phyloP scores from a whole-genome alignment of 139 green algal genomes.

The Chlamydomonas eustigma region DNA sequence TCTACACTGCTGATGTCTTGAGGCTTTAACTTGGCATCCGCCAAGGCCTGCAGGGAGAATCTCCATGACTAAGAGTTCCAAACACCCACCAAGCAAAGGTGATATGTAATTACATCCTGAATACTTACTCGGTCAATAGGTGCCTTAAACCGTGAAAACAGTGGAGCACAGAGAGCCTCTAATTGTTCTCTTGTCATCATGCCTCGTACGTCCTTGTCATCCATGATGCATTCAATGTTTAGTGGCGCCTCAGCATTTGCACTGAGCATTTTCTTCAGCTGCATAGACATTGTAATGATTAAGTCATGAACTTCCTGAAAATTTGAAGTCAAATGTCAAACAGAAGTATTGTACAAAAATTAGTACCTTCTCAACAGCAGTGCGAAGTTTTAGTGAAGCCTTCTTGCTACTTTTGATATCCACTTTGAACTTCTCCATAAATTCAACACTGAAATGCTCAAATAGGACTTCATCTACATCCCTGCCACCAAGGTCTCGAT shows the following conservation, averaged over 20 bases:
- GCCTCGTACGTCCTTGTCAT: conserved; percentile 42
- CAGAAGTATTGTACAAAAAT: no score
- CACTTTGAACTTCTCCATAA: conserved; percentile 78
- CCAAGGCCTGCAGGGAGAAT: background rate
- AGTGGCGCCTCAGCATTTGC: conserved; percentile 85
- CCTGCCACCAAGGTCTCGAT: conserved; percentile 79
- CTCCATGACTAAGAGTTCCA: conserved; percentile 40
- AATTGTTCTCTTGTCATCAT: conserved; percentile 41
- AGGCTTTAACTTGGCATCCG: background rate
- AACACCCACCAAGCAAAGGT: conserved; percentile 61
- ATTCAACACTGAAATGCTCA: conserved; percentile 87
- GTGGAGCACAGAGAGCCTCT: conserved; percentile 67
- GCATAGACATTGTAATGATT: no score
- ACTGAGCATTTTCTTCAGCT: conserved; percentile 91
- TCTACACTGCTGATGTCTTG: conserved; percentile 85
- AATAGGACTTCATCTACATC: conserved; percentile 68
- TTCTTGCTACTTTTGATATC: conserved; percentile 81
- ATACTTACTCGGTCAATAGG: conserved; percentile 37
- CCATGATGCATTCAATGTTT: conserved; percentile 93
- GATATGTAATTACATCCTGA: conserved; percentile 79
- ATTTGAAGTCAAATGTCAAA: no score
- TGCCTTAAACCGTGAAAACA: conserved; percentile 61
- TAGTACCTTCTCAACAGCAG: conserved; percentile 78
- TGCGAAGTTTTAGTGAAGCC: conserved; percentile 79
- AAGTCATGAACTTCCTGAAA: no score